Conservation (phyloP, 2,329 filamentous ascomycete species). For the Microcyclospora pomicola region DNA sequence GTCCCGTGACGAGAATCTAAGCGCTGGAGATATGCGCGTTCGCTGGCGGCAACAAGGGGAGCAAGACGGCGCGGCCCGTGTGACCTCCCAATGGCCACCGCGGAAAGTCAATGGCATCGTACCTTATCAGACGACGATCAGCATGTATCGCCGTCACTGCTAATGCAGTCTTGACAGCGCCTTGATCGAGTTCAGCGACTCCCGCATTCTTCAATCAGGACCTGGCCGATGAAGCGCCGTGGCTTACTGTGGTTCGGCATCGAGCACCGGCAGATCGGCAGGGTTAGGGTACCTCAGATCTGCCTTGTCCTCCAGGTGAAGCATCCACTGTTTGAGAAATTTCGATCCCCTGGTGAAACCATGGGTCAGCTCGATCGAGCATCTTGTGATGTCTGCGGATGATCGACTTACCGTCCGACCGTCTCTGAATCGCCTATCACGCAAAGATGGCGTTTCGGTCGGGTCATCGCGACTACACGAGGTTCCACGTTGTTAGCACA, state of each 20-base stretch:
- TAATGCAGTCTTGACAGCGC: no score
- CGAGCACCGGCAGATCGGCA: conserved; percentile 24
- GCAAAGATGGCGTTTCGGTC: conserved; percentile 78
- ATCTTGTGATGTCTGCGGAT: no score
- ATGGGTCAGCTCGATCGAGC: conserved; percentile 5
- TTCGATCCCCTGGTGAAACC: conserved; percentile 51
- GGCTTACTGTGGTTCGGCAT: not conserved
- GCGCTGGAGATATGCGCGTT: no score
- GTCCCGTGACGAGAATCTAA: no score
- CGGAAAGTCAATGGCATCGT: no score
- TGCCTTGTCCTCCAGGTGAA: conserved; percentile 73
- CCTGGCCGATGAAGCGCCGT: not conserved
- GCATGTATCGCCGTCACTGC: no score
- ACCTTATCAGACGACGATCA: no score
- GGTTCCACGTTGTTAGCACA: no score
- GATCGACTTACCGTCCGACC: conserved; percentile 58
- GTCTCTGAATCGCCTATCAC: conserved; percentile 92
- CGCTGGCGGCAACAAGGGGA: not conserved
- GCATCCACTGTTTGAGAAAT: conserved; percentile 87
- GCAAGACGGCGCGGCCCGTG: no score
- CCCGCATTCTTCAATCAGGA: not conserved
- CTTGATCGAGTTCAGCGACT: not conserved
- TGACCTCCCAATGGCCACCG: no score
- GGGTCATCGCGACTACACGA: conserved; percentile 77
- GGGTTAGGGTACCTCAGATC: conserved; percentile 79